phyloP scores from a whole-genome alignment of 225 moss, liverwort and hornwort species.

The Rhytidiadelphus loreus region DNA sequence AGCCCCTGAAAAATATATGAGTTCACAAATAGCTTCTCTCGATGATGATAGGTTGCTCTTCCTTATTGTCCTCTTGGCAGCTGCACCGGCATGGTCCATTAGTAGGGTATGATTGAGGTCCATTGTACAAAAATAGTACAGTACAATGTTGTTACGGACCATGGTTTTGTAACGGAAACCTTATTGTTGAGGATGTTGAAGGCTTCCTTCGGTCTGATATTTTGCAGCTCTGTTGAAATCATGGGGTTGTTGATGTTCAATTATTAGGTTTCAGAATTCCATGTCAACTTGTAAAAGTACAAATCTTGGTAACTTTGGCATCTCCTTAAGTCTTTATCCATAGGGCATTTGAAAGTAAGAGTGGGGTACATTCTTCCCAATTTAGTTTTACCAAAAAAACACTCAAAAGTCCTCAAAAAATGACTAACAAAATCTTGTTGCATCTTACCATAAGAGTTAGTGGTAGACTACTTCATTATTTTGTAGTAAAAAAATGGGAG shows the following conservation, averaged over 20 bases:
- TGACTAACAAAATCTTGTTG: no score
- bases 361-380: not conserved
- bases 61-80: not conserved
- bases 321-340: not conserved
- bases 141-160: not conserved
- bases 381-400: no score
- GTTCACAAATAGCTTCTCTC: no score
- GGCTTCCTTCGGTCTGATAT: not conserved
- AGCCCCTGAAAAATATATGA: no score
- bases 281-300: not conserved
- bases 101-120: not conserved
- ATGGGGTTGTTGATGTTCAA: not conserved
- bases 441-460: no score
- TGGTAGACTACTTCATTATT: no score
- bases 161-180: not conserved
- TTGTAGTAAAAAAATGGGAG: no score
- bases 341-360: not conserved
- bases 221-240: not conserved
- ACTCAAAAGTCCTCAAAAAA: no score
- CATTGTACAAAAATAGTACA: not conserved
- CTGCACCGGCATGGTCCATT: not conserved
- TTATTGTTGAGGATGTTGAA: not conserved
- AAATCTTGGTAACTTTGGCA: not conserved
- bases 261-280: not conserved
- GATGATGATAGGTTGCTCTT: no score